phyloP scores from a whole-genome alignment of 805 yeast species.

The Lipomyces yamadae region DNA sequence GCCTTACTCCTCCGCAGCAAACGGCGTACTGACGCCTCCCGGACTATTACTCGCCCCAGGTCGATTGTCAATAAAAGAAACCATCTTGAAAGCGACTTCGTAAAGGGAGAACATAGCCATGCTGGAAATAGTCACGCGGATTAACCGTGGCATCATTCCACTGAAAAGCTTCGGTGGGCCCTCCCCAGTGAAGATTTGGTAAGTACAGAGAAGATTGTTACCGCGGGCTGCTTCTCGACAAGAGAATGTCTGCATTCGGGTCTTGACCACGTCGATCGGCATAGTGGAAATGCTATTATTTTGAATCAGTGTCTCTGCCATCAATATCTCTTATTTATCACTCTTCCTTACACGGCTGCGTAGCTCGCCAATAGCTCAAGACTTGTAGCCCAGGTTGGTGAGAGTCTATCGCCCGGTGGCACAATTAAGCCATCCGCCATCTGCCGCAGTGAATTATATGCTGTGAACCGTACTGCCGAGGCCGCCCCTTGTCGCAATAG shows the following conservation, averaged over 20 bases:
- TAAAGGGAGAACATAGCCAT: slow-evolving; percentile 29
- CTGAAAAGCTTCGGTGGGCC: slow-evolving; percentile 42
- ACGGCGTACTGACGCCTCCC: neutral
- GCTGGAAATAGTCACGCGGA: slow-evolving; percentile 27
- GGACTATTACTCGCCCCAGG: neutral
- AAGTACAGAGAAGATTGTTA: slow-evolving; percentile 45
- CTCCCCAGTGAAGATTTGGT: slow-evolving; percentile 48
- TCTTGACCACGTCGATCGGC: slow-evolving; percentile 95
- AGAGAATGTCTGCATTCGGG: slow-evolving; percentile 80
- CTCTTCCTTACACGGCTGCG: slow-evolving; percentile 28
- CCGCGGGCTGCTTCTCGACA: slow-evolving; percentile 47
- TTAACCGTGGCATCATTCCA: slow-evolving; percentile 29
- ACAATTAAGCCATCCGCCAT: slow-evolving; percentile 41
- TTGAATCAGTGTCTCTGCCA: slow-evolving; percentile 42
- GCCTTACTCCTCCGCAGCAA: neutral
- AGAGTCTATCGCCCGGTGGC: slow-evolving; percentile 73
- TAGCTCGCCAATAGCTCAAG: slow-evolving; percentile 42
- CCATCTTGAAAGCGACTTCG: slow-evolving; percentile 8
- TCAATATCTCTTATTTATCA: neutral
- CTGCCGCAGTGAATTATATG: slow-evolving; percentile 79
- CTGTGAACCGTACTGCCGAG: slow-evolving; percentile 81
- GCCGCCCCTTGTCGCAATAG: slow-evolving; percentile 76
- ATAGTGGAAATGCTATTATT: slow-evolving; percentile 76
- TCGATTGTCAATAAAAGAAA: slow-evolving; percentile 6
- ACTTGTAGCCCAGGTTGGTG: slow-evolving; percentile 41